Evolutionary conservation across 2,329 filamentous ascomycete species (phyloP), one percentile per base, ranked within the genome.

Genomic region (Aphanocladium album): DNA sequence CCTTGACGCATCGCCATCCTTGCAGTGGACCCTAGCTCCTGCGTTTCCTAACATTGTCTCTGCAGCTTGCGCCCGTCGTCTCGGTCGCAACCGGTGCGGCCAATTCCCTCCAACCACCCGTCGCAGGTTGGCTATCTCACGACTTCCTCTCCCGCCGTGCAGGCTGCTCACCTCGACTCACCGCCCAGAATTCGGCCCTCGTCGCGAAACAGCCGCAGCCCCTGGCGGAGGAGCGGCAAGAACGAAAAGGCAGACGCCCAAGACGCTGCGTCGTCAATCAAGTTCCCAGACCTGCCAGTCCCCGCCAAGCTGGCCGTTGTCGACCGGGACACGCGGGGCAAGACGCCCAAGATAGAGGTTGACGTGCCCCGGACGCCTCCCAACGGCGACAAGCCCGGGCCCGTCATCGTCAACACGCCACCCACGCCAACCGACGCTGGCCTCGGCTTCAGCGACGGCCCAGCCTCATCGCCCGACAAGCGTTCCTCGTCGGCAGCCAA

Each of bases 121-220:
- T 88, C 88, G 37, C 86, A 89, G 67, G 80, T 83, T 68, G 86
- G 85, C 64, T 85, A 89, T 71, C 77, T 89, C 62, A 89, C 88
- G 53, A 84, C 85, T 37, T 89, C 87, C 33, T 89, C 88, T 23
- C 85, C 88, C 35, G 74, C 88, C 62, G 81, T 89, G 55, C 85
- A 87, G 67, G 81, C 83, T 53, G 78, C 77, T 25, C 81, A 82
- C 64, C 69, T 81, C 37, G 66, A 70, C 45, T 62, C 69, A 23
- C 64, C 65, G 43, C 63, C 37, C 63, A 65, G 60, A 30, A 43
- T 60, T 64, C 65, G n/a, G 21, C 45, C 55, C 21, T 41, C 46
- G n/a, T 57, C 56, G 27, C 60, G 56, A 50, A 52, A 43, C 49
- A 25, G 46, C 59, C 52, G 59, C 49, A 57, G 52, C 54, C 46